Conservation (phyloP, 441 rosid genomes). For the Erysimum cheiri region DNA sequence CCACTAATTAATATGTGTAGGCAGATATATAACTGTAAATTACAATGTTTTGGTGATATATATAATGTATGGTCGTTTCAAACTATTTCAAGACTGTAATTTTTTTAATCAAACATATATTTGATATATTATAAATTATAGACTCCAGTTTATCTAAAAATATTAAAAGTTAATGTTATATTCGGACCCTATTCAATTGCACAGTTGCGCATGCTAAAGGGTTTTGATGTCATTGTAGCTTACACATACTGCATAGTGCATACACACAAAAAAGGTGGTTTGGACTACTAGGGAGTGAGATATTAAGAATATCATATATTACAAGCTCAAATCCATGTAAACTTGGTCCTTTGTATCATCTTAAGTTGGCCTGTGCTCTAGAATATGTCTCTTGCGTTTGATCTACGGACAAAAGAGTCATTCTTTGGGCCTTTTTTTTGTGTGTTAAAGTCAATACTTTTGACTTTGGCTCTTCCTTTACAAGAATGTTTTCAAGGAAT, state of each 20-base stretch:
- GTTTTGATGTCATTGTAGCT: background rate
- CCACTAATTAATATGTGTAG: too few relatives aligned
- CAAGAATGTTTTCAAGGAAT: constrained; percentile 20
- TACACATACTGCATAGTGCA: background rate
- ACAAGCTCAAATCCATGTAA: background rate
- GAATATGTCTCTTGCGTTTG: constrained; percentile 47
- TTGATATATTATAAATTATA: too few relatives aligned
- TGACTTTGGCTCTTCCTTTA: constrained; percentile 19
- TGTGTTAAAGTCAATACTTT: constrained; percentile 32
- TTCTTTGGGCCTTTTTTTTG: background rate
- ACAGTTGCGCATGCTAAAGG: background rate
- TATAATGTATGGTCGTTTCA: too few relatives aligned
- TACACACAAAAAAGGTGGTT: too few relatives aligned
- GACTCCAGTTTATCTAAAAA: background rate
- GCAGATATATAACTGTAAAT: too few relatives aligned
- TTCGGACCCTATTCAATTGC: background rate
- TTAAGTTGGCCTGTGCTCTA: constrained; percentile 36
- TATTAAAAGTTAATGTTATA: background rate
- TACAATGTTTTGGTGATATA: too few relatives aligned
- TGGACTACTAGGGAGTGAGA: too few relatives aligned
- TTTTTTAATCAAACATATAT: too few relatives aligned
- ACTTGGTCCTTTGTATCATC: background rate
- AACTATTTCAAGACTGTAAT: too few relatives aligned
- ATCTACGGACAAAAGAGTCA: constrained; percentile 21
- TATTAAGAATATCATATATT: too few relatives aligned